A percentile compares a stretch with the other conserved stretches of the same genome.
phyloP scores from a whole-genome alignment of 2,329 filamentous ascomycete genomes.

The Colletotrichum sp. region DNA sequence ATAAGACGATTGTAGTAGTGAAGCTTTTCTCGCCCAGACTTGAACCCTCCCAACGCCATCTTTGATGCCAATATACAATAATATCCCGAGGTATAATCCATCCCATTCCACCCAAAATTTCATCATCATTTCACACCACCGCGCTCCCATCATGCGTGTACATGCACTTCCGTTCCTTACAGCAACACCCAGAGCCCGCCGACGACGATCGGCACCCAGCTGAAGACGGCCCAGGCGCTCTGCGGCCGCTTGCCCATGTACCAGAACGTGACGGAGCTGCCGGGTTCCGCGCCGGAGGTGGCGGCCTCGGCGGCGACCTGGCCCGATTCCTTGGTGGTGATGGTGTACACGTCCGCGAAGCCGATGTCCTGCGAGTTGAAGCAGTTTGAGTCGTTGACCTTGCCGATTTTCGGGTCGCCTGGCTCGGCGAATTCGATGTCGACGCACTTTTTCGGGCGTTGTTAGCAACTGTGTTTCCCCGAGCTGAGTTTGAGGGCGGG shows the following conservation, averaged over 20 bases:
- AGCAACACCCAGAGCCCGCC: constrained; percentile 43
- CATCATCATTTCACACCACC: background rate
- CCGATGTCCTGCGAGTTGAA: constrained; percentile 82
- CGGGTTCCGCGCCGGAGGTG: constrained; percentile 32
- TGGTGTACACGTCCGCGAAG: constrained; percentile 79
- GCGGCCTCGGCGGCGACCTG: constrained; percentile 9
- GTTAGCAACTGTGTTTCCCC: background rate
- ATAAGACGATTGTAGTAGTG: background rate
- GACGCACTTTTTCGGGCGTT: constrained; percentile 68
- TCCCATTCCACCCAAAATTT: background rate
- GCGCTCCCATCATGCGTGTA: background rate
- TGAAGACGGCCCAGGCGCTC: constrained; percentile 25
- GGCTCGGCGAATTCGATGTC: constrained; percentile 91
- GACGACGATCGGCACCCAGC: constrained; percentile 46
- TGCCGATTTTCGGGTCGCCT: constrained; percentile 65
- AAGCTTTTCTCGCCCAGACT: background rate
- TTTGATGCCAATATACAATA: constrained; percentile 21
- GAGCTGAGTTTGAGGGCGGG: background rate
- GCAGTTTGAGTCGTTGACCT: constrained; percentile 84
- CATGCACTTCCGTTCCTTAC: constrained; percentile 23
- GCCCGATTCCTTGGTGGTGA: constrained; percentile 52
- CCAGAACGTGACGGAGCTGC: constrained; percentile 26
- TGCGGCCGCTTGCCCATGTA: background rate
- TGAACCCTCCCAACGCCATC: constrained; percentile 3
- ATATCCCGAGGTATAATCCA: background rate